These are phyloP conservation scores for Ehretia macrophylla DNA, from an alignment of 257 asterid species.

Conservation along the genomic window DNA sequence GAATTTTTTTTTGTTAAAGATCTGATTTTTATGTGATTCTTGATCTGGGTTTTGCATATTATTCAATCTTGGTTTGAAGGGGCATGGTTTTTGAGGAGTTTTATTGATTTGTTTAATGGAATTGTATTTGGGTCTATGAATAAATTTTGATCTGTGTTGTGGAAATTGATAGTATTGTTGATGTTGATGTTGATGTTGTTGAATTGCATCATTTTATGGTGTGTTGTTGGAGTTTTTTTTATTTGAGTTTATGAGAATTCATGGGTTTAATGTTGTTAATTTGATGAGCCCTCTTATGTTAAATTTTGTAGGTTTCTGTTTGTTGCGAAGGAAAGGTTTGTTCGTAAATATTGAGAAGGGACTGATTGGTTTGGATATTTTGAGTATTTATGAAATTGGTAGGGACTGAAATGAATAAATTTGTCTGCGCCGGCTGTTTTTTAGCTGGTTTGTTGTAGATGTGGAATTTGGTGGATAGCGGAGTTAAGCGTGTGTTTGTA, in stretches of 20 bases:
- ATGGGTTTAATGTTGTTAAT: no score
- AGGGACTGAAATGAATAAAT: no score
- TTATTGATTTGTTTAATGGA: constrained; percentile 13
- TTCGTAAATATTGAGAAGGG: neutral
- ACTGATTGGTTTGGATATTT: neutral
- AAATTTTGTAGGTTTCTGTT: neutral
- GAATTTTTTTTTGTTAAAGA: constrained; percentile 18
- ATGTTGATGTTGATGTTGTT: neutral
- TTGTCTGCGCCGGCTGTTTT: constrained; percentile 4
- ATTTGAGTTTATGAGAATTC: no score
- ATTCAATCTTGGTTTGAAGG: constrained; percentile 11
- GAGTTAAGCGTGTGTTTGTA: neutral
- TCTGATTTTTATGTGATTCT: constrained; percentile 21
- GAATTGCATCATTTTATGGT: neutral
- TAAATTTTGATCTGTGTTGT: constrained; percentile 3
- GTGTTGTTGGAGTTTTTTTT: neutral
- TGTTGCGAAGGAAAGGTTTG: neutral
- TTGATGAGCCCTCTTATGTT: neutral
- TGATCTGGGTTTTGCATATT: constrained; percentile 36
- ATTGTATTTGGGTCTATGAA: neutral
- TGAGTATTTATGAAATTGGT: neutral
- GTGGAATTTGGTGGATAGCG: neutral
- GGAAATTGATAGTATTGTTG: neutral
- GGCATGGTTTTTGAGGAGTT: constrained; percentile 8
- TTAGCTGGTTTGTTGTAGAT: constrained; percentile 1